Percentiles rank a stretch among this genome's conserved stretches.
Evolutionary conservation across 257 asterid genomes (phyloP).

Genomic region (Solanum pennellii): DNA sequence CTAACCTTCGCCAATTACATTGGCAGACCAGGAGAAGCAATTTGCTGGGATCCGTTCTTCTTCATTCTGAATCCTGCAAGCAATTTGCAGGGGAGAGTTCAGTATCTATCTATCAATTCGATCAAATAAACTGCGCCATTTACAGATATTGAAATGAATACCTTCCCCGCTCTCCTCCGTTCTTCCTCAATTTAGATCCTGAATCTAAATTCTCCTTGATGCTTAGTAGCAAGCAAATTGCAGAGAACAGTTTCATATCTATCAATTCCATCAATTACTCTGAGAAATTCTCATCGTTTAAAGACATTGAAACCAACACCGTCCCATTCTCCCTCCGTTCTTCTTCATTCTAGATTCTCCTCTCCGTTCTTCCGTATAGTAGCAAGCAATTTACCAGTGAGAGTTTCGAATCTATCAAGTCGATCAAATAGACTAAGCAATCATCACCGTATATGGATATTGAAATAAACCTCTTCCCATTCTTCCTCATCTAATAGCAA

Average conservation of each 20-base stretch:
- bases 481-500: neutral
- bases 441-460: neutral
- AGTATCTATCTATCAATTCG: neutral
- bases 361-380: neutral
- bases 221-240: neutral
- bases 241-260: neutral
- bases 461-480: neutral
- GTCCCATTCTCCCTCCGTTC: neutral
- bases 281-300: neutral
- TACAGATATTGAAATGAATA: neutral
- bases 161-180: neutral
- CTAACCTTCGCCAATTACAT: neutral
- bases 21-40: neutral
- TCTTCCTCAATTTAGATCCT: neutral
- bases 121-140: neutral
- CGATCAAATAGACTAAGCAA: neutral
- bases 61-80: neutral
- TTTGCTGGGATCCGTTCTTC: neutral
- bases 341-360: neutral
- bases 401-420: neutral
- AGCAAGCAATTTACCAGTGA: neutral
- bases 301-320: neutral
- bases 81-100: neutral
- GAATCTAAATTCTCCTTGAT: neutral
- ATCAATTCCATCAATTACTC: neutral